These are phyloP conservation scores for Neurospora sp. DNA, from an alignment of 495 filamentous ascomycete genomes.

Conservation along the genomic window DNA sequence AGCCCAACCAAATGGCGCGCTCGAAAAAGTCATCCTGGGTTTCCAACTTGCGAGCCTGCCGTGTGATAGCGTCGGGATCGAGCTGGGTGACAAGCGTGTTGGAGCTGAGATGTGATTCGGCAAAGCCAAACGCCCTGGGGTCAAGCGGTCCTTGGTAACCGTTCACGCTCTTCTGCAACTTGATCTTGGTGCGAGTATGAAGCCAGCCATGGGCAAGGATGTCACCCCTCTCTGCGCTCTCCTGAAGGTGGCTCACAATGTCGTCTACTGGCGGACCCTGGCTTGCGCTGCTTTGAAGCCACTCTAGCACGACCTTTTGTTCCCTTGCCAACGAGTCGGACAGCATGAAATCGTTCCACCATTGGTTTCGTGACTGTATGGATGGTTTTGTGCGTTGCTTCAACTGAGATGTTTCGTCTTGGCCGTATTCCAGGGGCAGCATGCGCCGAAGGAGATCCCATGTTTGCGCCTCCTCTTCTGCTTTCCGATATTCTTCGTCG, in stretches of 20 bases:
- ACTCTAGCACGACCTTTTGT: constrained; percentile 65
- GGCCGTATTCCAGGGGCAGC: constrained; percentile 41
- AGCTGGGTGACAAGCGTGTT: constrained; percentile 73
- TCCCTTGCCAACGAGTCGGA: constrained; percentile 48
- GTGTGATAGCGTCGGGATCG: constrained; percentile 79
- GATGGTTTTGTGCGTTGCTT: constrained; percentile 3
- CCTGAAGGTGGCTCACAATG: constrained; percentile 64
- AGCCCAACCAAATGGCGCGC: constrained; percentile 74
- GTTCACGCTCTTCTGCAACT: constrained; percentile 73
- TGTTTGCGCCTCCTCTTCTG: constrained; percentile 63
- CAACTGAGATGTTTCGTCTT: constrained; percentile 21
- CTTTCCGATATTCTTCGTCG: constrained; percentile 25
- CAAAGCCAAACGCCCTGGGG: constrained; percentile 44
- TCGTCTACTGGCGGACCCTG: constrained; percentile 60
- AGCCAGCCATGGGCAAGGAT: constrained; percentile 83
- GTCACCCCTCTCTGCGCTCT: constrained; percentile 48
- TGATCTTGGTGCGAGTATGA: constrained; percentile 80
- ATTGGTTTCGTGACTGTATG: constrained; percentile 15
- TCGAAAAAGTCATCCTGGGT: constrained; percentile 78
- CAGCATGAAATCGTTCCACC: constrained; percentile 38
- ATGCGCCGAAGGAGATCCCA: constrained; percentile 72
- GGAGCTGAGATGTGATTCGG: constrained; percentile 47
- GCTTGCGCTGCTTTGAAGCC: constrained; percentile 66
- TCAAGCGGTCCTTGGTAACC: constrained; percentile 54
- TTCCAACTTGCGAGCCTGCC: constrained; percentile 65